A percentile compares a stretch with the other conserved stretches of the same genome.
Conservation (phyloP, 371 early-diverging fungal species). For the Mortierella sp. region DNA sequence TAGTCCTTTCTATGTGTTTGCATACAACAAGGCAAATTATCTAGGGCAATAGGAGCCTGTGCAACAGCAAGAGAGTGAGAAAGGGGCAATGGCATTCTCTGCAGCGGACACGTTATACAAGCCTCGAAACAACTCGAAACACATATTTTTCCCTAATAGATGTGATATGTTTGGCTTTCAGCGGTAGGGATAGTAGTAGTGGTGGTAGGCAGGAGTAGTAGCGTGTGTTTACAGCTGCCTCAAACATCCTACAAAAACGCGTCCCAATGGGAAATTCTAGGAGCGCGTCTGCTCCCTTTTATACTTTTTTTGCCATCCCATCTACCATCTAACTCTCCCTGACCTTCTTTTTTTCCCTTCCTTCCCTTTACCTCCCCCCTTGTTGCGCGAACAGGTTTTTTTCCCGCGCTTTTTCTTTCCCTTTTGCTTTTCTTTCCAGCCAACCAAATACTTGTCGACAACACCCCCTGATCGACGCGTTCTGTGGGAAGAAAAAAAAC, state of each 20-base stretch:
- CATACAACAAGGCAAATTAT: too few species aligned
- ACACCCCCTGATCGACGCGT: slow-evolving; percentile 1
- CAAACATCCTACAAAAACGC: neutral
- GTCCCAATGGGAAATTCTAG: slow-evolving; percentile 6
- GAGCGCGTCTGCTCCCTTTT: slow-evolving; percentile 1
- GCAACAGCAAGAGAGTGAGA: too few species aligned
- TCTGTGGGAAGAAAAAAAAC: neutral
- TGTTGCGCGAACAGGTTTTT: slow-evolving; percentile 8
- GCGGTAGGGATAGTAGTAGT: too few species aligned
- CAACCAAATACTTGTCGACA: neutral
- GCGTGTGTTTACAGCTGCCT: neutral
- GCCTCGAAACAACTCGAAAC: too few species aligned
- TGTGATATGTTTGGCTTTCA: too few species aligned
- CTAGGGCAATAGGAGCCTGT: too few species aligned
- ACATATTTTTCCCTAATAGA: too few species aligned
- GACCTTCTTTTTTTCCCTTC: neutral
- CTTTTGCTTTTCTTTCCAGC: neutral
- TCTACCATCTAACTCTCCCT: neutral
- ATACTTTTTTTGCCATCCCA: neutral
- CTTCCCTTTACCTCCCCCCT: too few species aligned
- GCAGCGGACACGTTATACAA: too few species aligned
- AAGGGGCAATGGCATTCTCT: too few species aligned
- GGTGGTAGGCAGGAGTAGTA: neutral
- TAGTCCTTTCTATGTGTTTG: too few species aligned
- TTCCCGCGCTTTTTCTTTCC: slow-evolving; percentile 9